These are phyloP conservation scores for Chenopodium formosanum DNA, from an alignment of 148 eudicot species.

Conservation along the genomic window DNA sequence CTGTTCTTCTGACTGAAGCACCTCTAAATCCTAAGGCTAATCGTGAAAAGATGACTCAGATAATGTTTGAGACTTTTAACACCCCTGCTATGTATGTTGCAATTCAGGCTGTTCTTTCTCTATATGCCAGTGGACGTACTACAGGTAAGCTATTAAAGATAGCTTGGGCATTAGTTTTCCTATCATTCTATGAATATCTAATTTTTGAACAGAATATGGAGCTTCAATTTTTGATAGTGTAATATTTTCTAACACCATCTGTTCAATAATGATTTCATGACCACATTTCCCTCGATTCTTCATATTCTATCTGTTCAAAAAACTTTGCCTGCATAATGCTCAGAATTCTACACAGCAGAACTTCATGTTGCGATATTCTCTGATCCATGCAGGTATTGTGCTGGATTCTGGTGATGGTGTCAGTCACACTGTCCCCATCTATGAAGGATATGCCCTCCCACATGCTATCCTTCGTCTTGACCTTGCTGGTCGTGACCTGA, in stretches of 20 bases:
- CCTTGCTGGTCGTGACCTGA: conserved; percentile 85
- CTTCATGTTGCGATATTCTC: background rate
- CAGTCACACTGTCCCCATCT: conserved; percentile 82
- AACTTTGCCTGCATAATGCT: no score
- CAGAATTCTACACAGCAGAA: background rate
- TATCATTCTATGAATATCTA: no score
- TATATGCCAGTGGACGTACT: conserved; percentile 91
- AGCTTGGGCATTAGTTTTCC: no score
- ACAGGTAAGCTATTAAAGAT: conserved; percentile 49
- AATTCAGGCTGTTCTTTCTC: conserved; percentile 74
- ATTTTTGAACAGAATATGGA: no score
- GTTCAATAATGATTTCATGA: background rate
- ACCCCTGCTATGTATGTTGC: conserved; percentile 85
- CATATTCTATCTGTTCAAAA: background rate
- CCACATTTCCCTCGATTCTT: background rate
- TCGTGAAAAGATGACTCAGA: conserved; percentile 90
- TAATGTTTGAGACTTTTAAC: conserved; percentile 87
- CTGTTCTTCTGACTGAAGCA: conserved; percentile 77
- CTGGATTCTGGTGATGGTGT: conserved; percentile 92
- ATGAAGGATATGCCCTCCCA: conserved; percentile 77
- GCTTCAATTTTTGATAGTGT: background rate
- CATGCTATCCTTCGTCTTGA: conserved; percentile 86
- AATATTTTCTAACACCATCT: background rate
- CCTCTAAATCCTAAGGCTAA: conserved; percentile 96
- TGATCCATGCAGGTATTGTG: conserved; percentile 60